Percentiles rank a stretch among this genome's conserved stretches.
These are phyloP conservation scores for Suhomyces terraborum DNA, from an alignment of 1,139 yeast genomes.

Conservation along the genomic window DNA sequence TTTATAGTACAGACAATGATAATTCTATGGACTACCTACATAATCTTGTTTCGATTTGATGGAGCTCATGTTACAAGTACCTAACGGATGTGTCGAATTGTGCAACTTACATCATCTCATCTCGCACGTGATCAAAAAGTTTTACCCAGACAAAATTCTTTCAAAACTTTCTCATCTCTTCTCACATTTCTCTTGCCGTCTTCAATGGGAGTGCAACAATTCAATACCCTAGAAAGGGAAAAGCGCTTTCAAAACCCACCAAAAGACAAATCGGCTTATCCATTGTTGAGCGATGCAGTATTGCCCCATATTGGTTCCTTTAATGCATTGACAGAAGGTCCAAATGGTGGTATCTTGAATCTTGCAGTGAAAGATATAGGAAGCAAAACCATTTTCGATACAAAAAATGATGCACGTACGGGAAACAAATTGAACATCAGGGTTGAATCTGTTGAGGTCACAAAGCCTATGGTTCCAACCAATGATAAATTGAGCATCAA, in stretches of 20 bases:
- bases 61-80: too few species aligned
- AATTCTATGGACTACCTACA: too few species aligned
- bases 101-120: constrained; percentile 6
- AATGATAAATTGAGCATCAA: constrained; percentile 79
- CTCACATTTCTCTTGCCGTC: constrained; percentile 1
- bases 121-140: constrained; percentile 16
- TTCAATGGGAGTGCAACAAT: constrained; percentile 51
- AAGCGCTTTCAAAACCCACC: constrained; percentile 86
- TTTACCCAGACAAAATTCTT: constrained; percentile 12
- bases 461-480: constrained; percentile 75
- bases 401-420: constrained; percentile 62
- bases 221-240: constrained; percentile 89
- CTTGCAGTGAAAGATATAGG: constrained; percentile 90
- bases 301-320: constrained; percentile 95
- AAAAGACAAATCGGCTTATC: constrained; percentile 77
- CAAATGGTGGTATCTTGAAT: constrained; percentile 80
- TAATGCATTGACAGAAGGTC: constrained; percentile 90
- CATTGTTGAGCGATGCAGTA: constrained; percentile 83
- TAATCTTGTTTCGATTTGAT: too few species aligned
- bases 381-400: constrained; percentile 77
- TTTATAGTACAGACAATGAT: too few species aligned
- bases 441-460: constrained; percentile 82
- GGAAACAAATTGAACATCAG: constrained; percentile 83
- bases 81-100: too few species aligned
- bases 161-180: constrained; percentile 9